Conservation (phyloP, 306 rosid genomes). For the Cucumis sativus region Cucumber_9930_V3 NC_026657.2:23678501-23679000, state of each 20-base stretch:
- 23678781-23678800: not conserved
- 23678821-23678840: not conserved
- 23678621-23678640: not conserved
- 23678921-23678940: conserved; percentile 94
- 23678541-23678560: not conserved
- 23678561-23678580: not conserved
- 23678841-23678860: not conserved
- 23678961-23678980: conserved; percentile 79
- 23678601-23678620: not conserved
- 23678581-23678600: not conserved
- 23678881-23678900: conserved; percentile 39
- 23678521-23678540: not conserved
- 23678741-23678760: not conserved
- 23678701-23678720: not conserved
- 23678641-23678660: not conserved
- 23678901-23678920: conserved; percentile 95
- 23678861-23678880: not conserved
- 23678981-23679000: conserved; percentile 87
- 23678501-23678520: not conserved
- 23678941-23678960: conserved; percentile 91
- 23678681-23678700: not conserved
- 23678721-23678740: not conserved
- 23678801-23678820: not conserved
- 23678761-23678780: not conserved
- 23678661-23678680: not conserved